A percentile compares a stretch with the other conserved stretches of the same genome.
Conservation (phyloP, 2,329 filamentous ascomycete species). For the Aspergillus sp. region DNA sequence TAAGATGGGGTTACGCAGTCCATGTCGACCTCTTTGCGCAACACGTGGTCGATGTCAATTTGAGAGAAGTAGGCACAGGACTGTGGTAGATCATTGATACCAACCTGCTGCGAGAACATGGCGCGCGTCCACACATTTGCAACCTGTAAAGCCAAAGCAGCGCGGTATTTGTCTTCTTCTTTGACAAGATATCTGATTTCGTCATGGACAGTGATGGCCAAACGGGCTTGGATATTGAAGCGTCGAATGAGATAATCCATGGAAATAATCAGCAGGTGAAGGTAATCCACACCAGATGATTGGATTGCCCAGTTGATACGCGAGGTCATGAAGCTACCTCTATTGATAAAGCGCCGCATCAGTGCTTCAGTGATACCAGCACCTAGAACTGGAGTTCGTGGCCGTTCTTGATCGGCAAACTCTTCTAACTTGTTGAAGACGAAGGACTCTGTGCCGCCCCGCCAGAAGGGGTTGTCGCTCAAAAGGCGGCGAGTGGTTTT, state of each 20-base stretch:
- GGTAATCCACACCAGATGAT: slow-evolving; percentile 93
- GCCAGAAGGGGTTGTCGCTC: slow-evolving; percentile 80
- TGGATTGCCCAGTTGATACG: slow-evolving; percentile 99
- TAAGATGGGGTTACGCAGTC: slow-evolving; percentile 93
- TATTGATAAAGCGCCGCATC: slow-evolving; percentile 82
- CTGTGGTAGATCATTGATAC: slow-evolving; percentile 92
- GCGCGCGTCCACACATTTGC: slow-evolving; percentile 95
- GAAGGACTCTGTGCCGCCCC: slow-evolving; percentile 93
- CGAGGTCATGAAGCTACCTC: slow-evolving; percentile 89
- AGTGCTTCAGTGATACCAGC: slow-evolving; percentile 95
- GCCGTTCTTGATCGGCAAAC: slow-evolving; percentile 91
- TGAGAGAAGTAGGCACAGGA: slow-evolving; percentile 94
- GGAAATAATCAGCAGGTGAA: slow-evolving; percentile 85
- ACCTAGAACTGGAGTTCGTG: slow-evolving; percentile 86
- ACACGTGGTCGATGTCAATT: slow-evolving; percentile 88
- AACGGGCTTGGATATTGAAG: slow-evolving; percentile 79
- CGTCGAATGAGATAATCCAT: slow-evolving; percentile 92
- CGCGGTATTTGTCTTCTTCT: slow-evolving; percentile 79
- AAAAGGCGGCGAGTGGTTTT: slow-evolving; percentile 75
- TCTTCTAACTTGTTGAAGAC: slow-evolving; percentile 98
- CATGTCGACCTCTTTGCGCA: slow-evolving; percentile 99
- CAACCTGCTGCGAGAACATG: slow-evolving; percentile 96
- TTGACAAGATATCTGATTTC: slow-evolving; percentile 93
- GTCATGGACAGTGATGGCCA: slow-evolving; percentile 94
- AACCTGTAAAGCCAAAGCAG: slow-evolving; percentile 89